Evolutionary conservation across 192 early-diverging fungal genomes (phyloP), one percentile per base, ranked within the genome.

Genomic region (Entophlyctis luteolus): DNA sequence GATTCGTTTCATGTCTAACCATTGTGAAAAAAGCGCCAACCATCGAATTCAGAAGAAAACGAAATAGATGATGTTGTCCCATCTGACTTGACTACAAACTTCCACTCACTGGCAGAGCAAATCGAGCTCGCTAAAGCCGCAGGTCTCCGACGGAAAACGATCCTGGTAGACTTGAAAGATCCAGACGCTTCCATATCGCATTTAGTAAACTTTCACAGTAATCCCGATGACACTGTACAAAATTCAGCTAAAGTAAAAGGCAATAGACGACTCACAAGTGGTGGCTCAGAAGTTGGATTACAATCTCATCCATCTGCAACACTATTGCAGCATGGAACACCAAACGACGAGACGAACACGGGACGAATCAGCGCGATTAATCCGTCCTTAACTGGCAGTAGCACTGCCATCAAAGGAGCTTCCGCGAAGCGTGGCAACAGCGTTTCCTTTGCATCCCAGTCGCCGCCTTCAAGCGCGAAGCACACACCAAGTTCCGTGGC

Each of bases 121-220:
- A 49, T 49, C 60, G 63, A 66, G 28, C 28, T 66, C 25, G 63
- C 12, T 4, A 66, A 54, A 54, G 48, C 63, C n/a, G 35, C 28
- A 22, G 63, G 63, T 0, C 18, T 66, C n/a, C 48, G 63, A 10
- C 36, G 63, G 14, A 66, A 66, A 54, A 66, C 63, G 4, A 66
- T 66, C 28, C 28, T 66, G 0, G 23, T 66, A 14, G 63, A 66
- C 6, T 6, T 66, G 14, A 18, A 66, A 4, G 63, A 66, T 37
- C 42, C 57, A 23, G 57, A 59, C 4, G 57, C 57, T 25, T 16
- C 33, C 5, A 16, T 59, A 4, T 20, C 16, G 6, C 33, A 39
- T 6, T n/a, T 42, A 12, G 8, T 42, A n/a, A 42, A 8, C 8
- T 42, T 12, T 42, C 10, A n/a, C 8, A n/a, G n/a, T 12, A n/a